Conservation (phyloP, 441 rosid species). For the Populus hybrid region DNA sequence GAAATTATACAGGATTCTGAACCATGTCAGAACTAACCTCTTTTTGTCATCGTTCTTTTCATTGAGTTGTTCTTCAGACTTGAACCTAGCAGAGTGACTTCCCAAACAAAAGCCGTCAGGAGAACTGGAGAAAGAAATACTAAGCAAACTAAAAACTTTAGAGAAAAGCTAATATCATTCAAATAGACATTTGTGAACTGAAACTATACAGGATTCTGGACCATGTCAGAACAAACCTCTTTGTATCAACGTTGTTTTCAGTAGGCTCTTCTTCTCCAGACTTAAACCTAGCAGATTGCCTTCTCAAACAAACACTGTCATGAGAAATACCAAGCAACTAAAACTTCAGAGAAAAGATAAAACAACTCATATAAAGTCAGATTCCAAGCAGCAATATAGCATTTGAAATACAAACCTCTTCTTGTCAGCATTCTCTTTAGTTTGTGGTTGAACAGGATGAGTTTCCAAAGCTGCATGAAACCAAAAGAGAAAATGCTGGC, state of each 20-base stretch:
- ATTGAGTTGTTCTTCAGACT: slow-evolving; percentile 20
- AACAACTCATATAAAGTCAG: background rate
- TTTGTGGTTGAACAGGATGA: slow-evolving; percentile 1
- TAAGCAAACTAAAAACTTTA: background rate
- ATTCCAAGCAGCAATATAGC: background rate
- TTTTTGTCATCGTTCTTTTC: slow-evolving; percentile 5
- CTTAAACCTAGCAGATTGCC: slow-evolving; percentile 11
- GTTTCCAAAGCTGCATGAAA: slow-evolving; percentile 12
- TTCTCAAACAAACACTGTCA: slow-evolving; percentile 9
- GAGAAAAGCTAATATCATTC: background rate
- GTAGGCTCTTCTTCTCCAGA: background rate
- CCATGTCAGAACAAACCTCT: background rate
- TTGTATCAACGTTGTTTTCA: background rate
- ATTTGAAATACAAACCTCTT: slow-evolving; percentile 7
- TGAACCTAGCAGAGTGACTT: background rate
- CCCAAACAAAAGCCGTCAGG: background rate
- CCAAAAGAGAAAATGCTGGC: background rate
- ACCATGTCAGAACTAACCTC: slow-evolving; percentile 13
- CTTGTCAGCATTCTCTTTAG: slow-evolving; percentile 6
- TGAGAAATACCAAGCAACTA: background rate
- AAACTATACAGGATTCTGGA: background rate
- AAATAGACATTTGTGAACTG: background rate
- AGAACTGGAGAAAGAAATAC: background rate
- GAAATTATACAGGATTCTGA: background rate
- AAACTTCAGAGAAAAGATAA: background rate